Conservation (phyloP, 129 eudicot species). For the Solidago caesia region DNA sequence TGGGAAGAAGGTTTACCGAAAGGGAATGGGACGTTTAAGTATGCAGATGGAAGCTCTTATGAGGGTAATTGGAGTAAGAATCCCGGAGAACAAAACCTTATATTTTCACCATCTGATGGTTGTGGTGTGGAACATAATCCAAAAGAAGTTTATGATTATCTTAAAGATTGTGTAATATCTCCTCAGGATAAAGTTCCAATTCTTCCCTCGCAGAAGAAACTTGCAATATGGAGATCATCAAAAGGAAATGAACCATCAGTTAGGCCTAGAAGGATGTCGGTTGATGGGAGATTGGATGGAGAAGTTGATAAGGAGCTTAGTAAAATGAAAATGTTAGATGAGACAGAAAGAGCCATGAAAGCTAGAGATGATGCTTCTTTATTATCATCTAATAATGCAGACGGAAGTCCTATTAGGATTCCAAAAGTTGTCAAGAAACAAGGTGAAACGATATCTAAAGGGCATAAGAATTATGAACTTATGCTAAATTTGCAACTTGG, state of each 20-base stretch:
- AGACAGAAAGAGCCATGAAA: constrained; percentile 34
- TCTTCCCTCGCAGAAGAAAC: constrained; percentile 84
- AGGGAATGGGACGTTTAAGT: constrained; percentile 63
- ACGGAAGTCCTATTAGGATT: constrained; percentile 52
- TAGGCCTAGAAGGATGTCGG: constrained; percentile 78
- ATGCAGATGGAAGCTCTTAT: constrained; percentile 60
- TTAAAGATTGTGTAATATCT: constrained; percentile 50
- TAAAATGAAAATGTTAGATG: constrained; percentile 44
- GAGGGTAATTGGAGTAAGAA: constrained; percentile 76
- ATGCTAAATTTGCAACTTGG: constrained; percentile 88
- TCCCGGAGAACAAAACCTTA: constrained; percentile 57
- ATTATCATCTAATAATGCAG: constrained; percentile 29
- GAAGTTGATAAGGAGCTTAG: constrained; percentile 51
- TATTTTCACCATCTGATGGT: constrained; percentile 41
- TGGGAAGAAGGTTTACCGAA: constrained; percentile 90
- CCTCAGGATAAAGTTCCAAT: constrained; percentile 65
- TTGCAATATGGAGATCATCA: constrained; percentile 76
- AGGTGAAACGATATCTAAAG: constrained; percentile 71
- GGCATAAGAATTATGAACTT: constrained; percentile 81
- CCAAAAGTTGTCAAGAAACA: constrained; percentile 61
- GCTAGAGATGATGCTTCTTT: constrained; percentile 43
- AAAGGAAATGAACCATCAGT: constrained; percentile 43
- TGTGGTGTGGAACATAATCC: constrained; percentile 60
- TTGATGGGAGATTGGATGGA: constrained; percentile 67
- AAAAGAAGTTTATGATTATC: constrained; percentile 52